Evolutionary conservation across 78 protist genomes (phyloP).

Genomic region (Monosiga brevicollis): DNA sequence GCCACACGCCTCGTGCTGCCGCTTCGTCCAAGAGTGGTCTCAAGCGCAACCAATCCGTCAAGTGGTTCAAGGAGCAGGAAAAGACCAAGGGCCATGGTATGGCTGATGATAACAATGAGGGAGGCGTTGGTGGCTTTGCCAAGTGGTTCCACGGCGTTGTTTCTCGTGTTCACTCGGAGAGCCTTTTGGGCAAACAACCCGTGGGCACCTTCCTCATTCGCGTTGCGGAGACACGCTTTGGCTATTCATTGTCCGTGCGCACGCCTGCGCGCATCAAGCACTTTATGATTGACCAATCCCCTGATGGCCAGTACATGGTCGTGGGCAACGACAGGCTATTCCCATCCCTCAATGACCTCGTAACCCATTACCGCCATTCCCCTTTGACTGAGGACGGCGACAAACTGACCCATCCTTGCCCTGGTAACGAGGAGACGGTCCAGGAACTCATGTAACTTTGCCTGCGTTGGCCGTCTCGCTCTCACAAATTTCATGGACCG

Average conservation of each 20-base stretch:
- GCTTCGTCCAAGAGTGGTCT: too few species aligned
- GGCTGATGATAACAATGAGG: background rate
- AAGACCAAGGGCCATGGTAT: background rate
- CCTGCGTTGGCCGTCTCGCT: too few species aligned
- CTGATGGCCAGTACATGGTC: background rate
- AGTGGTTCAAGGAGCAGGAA: background rate
- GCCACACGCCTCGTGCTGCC: too few species aligned
- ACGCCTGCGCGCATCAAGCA: background rate
- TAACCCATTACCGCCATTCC: too few species aligned
- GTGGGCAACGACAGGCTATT: background rate
- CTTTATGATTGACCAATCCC: background rate
- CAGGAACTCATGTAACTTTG: too few species aligned
- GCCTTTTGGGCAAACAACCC: background rate
- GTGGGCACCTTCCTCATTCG: background rate
- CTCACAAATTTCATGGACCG: too few species aligned
- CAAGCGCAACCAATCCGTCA: too few species aligned
- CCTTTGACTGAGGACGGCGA: too few species aligned
- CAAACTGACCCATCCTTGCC: too few species aligned
- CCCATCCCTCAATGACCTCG: too few species aligned
- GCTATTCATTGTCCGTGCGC: background rate
- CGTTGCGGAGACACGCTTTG: background rate
- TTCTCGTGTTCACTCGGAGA: background rate
- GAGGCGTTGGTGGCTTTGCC: too few species aligned
- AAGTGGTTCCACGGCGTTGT: background rate
- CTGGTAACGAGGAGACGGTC: too few species aligned